phyloP scores from a whole-genome alignment of 192 early-diverging fungal species.

The Rhizoclosmatium sp. region DNA sequence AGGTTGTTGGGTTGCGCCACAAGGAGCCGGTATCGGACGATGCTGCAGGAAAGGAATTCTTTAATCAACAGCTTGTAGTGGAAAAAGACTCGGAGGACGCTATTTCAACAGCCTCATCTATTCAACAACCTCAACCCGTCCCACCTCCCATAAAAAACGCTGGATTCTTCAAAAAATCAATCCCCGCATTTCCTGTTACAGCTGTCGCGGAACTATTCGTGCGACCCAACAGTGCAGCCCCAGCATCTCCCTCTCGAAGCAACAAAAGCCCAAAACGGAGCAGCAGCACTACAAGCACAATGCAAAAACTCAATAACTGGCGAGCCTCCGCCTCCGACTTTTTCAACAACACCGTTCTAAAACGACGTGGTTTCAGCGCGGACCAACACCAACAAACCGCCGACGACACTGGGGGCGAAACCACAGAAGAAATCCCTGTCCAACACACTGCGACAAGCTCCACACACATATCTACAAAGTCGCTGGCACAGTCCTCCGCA shows the following conservation, averaged over 20 bases:
- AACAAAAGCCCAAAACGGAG: background rate
- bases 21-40: no score
- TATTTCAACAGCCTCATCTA: background rate
- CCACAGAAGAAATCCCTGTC: background rate
- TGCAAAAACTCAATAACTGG: constrained; percentile 1
- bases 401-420: constrained; percentile 16
- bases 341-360: background rate
- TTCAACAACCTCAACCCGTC: background rate
- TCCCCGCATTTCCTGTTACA: background rate
- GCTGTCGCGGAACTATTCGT: no score
- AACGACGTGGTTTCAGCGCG: background rate
- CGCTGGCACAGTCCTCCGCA: no score
- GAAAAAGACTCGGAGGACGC: background rate
- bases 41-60: no score
- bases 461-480: no score
- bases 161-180: background rate
- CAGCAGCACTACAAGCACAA: background rate
- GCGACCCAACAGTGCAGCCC: no score
- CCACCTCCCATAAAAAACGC: background rate
- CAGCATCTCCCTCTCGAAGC: no score
- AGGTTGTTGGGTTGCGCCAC: no score
- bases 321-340: constrained; percentile 1
- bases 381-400: background rate
- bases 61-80: background rate
- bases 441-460: no score